Evolutionary conservation across 352 stramenopile species (phyloP), one percentile per base, ranked within the genome.

Genomic region (Phytophthora nicotianae): DNA sequence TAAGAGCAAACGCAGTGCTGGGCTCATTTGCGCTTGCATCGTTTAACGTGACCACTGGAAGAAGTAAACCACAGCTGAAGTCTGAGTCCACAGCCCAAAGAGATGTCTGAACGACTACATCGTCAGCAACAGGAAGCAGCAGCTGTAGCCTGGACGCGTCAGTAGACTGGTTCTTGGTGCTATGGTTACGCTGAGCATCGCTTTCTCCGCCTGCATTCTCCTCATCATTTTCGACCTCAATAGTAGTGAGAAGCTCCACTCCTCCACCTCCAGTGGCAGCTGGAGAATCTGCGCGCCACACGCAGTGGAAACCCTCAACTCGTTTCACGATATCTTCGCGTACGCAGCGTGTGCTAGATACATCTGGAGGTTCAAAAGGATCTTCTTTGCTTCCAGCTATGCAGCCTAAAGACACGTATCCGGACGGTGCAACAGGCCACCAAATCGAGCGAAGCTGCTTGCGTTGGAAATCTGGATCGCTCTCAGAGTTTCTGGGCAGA

Each of bases 361-460:
- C 26, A 4, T 81, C 58, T 21, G 88, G 88, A 14, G 84, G 79
- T 27, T 93, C 74, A 50, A 93, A 90, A 5, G 86, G 83, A 20
- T 90, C 74, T 35, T 93, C 84, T 48, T 94, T 95, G 21, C 58
- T 92, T 43, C 86, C 88, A 55, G 85, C 85, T 6, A 96, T 43
- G 33, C 86, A 95, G 0, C 88, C 86, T 27, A 96, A 41, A 0
- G 85, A 72, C 2, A 93, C 77, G 32, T 94, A 96, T 0, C 86
- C 88, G 16, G 83, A 68, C 1, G 88, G 88, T 2, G 88, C 81
- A 27, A 95, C 74, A 6, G 88, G 88, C 82, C 84, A 94, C 88
- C 88, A 96, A 27, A 96, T 52, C 0, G 83, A 94, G 0, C 88
- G 84, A 14, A 91, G 51, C 29, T 96, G 86, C 60, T 96, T 96